Base-by-base conservation (phyloP, 345 rosid genomes). In the Punica granatum region DNA sequence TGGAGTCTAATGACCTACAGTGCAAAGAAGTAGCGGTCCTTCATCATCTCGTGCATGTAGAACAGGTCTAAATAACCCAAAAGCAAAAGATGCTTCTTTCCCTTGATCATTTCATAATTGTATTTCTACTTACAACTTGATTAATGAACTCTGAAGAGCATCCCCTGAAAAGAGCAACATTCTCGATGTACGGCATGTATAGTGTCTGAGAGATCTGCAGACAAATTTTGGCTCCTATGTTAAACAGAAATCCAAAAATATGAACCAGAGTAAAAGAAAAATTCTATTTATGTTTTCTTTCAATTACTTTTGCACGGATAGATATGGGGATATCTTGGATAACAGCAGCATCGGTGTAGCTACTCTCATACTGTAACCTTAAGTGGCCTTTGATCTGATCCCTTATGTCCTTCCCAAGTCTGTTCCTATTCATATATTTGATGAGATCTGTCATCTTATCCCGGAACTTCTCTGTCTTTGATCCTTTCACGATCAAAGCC, bases 401-500 rank as follows among this genome's bases (percentile, higher is more conserved):
- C 39, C 99, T 83, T 28, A 94, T 78, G 11, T 88, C 85, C 72
- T 76, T 86, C 25, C 81, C 84, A 60, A 94, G 91, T 67, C 74
- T 83, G 70, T 91, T 94, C 60, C 98, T 87, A 73, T 91, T 91
- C 95, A 94, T 86, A 65, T 81, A 94, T 78, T 83, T 89, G n/a
- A 76, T 80, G 34, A 88, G 84, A 69, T 94, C 99, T 64, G 87
- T 63, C 99, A 91, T 91, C 78, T 89, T 94, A 68, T 94, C 99
- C 78, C 99, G 88, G 51, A 86, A 94, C 71, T 73, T 89, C 80
- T 88, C 98, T 2, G 99, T 94, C 76, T 94, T 94, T 43, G 99
- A 94, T 66, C 99, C 99, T 85, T 94, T 94, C 31, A 94, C 99
- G 26, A 88, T 91, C 79, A 94, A 78, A 11, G 99, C 99, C 36